Evolutionary conservation across 1,284 basidiomycete species (phyloP).

Genomic region (Fomitopsis pinicola): DNA sequence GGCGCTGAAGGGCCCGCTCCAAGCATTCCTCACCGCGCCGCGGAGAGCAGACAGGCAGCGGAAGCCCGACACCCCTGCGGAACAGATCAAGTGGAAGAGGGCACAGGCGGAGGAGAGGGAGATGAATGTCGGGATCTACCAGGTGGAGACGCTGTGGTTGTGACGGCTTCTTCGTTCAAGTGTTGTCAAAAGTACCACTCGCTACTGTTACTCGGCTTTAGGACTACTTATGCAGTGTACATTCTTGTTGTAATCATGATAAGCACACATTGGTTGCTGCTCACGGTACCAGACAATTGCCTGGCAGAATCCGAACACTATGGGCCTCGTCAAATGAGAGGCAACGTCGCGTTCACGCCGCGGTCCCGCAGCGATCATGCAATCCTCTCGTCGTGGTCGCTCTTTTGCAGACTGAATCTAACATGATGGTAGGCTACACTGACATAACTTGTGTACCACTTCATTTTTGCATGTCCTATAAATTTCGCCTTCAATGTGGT

Average conservation of each 20-base stretch:
- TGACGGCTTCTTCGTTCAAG: slow-evolving; percentile 21
- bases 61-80: slow-evolving; percentile 34
- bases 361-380: no score
- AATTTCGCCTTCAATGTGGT: no score
- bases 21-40: slow-evolving; percentile 49
- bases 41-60: slow-evolving; percentile 31
- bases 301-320: no score
- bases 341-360: no score
- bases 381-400: no score
- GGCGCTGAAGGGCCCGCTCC: slow-evolving; percentile 53
- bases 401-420: no score
- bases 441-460: no score
- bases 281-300: no score
- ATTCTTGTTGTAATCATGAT: background rate
- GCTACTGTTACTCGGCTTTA: background rate
- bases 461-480: no score
- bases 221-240: background rate
- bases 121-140: slow-evolving; percentile 59
- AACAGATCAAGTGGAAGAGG: slow-evolving; percentile 57
- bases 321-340: no score
- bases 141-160: slow-evolving; percentile 63
- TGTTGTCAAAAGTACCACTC: background rate
- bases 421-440: no score
- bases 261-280: no score
- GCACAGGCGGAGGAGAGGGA: slow-evolving; percentile 46